Evolutionary conservation across 345 rosid genomes (phyloP).

Genomic region (Gossypium herbaceum): DNA sequence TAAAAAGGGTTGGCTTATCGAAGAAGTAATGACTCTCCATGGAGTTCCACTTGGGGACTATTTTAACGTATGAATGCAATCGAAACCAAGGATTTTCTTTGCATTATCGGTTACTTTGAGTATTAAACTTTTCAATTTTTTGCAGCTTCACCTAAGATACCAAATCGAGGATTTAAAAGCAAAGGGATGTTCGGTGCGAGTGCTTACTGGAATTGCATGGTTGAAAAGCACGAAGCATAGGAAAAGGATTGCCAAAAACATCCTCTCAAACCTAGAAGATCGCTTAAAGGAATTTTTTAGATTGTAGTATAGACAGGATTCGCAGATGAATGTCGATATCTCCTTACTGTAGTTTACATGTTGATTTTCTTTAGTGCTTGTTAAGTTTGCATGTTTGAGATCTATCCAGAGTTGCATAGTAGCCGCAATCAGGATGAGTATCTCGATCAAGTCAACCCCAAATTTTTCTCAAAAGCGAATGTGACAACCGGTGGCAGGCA

Average conservation of each 20-base stretch:
- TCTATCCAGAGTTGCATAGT: neutral
- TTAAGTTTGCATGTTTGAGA: conserved; percentile 1
- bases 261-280: conserved; percentile 58
- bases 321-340: neutral
- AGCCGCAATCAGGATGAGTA: neutral
- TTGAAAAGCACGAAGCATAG: conserved; percentile 75
- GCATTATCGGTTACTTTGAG: neutral
- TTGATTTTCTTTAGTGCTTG: neutral
- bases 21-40: conserved; percentile 92
- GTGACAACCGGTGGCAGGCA: neutral
- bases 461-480: neutral
- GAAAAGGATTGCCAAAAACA: conserved; percentile 76
- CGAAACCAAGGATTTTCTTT: neutral
- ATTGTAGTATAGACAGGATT: neutral
- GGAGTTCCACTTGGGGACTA: conserved; percentile 90
- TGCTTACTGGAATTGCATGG: conserved; percentile 77
- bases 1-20: conserved; percentile 71
- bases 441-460: neutral
- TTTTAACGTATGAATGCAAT: conserved; percentile 50
- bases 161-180: conserved; percentile 73
- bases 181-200: conserved; percentile 55
- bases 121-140: conserved; percentile 10
- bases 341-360: neutral
- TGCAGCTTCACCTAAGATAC: conserved; percentile 79
- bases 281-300: conserved; percentile 40